Evolutionary conservation across 192 early-diverging fungal species (phyloP), one percentile per base, ranked within the genome.

Genomic region (Fimicolochytrium jonesii): DNA sequence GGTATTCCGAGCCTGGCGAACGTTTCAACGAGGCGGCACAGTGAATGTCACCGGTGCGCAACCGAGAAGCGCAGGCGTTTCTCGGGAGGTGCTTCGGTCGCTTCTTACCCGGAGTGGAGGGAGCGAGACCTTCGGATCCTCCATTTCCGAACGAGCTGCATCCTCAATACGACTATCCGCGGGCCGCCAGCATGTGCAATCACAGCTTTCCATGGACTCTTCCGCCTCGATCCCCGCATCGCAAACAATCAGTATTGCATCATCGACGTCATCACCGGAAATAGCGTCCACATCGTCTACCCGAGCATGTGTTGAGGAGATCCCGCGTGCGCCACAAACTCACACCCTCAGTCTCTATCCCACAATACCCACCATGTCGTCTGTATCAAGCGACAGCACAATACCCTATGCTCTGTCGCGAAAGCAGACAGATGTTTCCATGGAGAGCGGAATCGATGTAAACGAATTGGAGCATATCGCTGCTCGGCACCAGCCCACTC

Each of bases 1-100:
- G 52, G 39, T 64, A 4, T 64, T 64, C 30, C 49, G 52, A 15
- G 61, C 49, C 2, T 64, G 61, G 61, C 35, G 44, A 44, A 32
- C 61, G 17, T 64, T 55, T 18, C 61, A 55, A n/a, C n/a, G n/a
- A n/a, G n/a, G n/a, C n/a, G n/a, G n/a, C n/a, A n/a, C n/a, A n/a
- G n/a, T n/a, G n/a, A n/a, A n/a, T n/a, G n/a, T n/a, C n/a, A n/a
- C n/a, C n/a, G n/a, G n/a, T n/a, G 23, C 4, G 18, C 15, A 37
- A 28, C 26, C 15, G 15, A 37, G 31, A 23, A 7, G 13, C 6
- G 18, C 59, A 5, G 47, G 51, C 4, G 59, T 36, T 47, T 51
- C 46, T 1, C 44, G 59, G 35, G 29, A 61, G 3, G 13, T 51
- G 5, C 18, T 51, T 30, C 59, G 59, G 22, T 51, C 46, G 18